These are phyloP conservation scores for Tripterygium wilfordii DNA, from an alignment of 177 flowering plant genomes.

Conservation along the genomic window DNA sequence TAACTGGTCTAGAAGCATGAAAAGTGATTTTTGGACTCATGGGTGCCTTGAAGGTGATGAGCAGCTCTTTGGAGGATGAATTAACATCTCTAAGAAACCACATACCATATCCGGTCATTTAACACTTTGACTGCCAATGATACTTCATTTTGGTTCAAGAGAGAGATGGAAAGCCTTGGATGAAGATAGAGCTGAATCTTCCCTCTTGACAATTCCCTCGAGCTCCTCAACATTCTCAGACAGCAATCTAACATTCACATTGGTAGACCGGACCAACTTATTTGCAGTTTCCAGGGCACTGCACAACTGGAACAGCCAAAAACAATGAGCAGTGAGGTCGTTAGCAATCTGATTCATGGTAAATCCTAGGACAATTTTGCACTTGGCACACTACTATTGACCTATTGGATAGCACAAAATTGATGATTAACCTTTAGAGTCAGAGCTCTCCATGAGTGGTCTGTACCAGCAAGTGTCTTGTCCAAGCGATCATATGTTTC, in stretches of 20 bases:
- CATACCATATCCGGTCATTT: no score
- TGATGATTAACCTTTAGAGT: conserved; percentile 55
- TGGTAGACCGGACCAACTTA: conserved; percentile 53
- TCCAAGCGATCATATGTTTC: conserved; percentile 60
- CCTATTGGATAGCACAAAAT: not conserved
- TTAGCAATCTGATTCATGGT: not conserved
- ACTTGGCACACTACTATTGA: not conserved
- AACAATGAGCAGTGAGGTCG: not conserved
- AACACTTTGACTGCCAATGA: conserved; percentile 10
- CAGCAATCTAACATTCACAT: conserved; percentile 36
- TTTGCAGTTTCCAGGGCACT: conserved; percentile 76
- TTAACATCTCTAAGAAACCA: no score
- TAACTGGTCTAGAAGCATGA: not conserved
- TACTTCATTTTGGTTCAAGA: conserved; percentile 16
- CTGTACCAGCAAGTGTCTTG: conserved; percentile 56
- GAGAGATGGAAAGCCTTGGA: conserved; percentile 42
- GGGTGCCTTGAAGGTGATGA: no score
- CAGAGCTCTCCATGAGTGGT: conserved; percentile 81
- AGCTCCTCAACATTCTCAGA: conserved; percentile 62
- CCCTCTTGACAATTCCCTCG: conserved; percentile 43
- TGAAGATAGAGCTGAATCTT: conserved; percentile 49
- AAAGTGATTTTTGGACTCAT: not conserved
- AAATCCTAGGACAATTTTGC: not conserved
- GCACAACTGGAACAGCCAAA: conserved; percentile 42
- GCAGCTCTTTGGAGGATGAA: no score